These are phyloP conservation scores for Fraxinus pennsylvanica DNA, from an alignment of 257 asterid genomes.

Conservation along the genomic window DNA sequence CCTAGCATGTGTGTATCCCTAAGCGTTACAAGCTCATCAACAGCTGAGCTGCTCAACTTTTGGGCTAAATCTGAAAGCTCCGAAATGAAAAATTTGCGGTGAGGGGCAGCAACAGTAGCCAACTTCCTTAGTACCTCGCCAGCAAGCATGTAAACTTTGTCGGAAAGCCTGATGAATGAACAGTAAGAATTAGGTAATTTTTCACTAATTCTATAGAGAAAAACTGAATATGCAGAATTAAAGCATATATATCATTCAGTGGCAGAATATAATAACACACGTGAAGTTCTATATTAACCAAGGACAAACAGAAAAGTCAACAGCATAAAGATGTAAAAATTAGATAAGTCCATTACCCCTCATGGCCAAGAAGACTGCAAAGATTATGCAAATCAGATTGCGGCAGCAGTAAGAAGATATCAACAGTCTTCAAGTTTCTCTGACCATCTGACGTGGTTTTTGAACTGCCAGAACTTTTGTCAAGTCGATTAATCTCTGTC, in stretches of 20 bases:
- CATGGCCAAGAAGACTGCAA: slow-evolving; percentile 91
- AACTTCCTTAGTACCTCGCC: slow-evolving; percentile 90
- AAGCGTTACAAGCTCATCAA: slow-evolving; percentile 75
- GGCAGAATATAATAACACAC: slow-evolving; percentile 4
- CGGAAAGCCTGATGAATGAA: slow-evolving; percentile 71
- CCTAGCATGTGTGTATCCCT: slow-evolving; percentile 92
- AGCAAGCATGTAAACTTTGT: slow-evolving; percentile 89
- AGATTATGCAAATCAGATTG: slow-evolving; percentile 79
- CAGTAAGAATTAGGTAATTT: slow-evolving; percentile 11
- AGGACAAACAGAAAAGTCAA: slow-evolving; percentile 14
- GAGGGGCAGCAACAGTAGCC: slow-evolving; percentile 86
- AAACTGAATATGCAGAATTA: not conserved
- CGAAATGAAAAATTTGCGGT: slow-evolving; percentile 72
- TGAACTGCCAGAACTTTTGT: slow-evolving; percentile 37
- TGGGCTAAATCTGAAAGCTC: slow-evolving; percentile 92
- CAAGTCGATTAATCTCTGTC: slow-evolving; percentile 47
- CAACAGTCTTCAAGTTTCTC: slow-evolving; percentile 40
- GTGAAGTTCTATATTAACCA: not conserved
- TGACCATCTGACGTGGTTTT: slow-evolving; percentile 52
- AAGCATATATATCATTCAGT: slow-evolving; percentile 4
- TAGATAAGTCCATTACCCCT: slow-evolving; percentile 56
- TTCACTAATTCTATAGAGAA: not conserved
- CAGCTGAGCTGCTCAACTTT: slow-evolving; percentile 85
- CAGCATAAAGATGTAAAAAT: slow-evolving; percentile 19
- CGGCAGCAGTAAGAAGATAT: slow-evolving; percentile 73